A percentile compares a stretch with the other conserved stretches of the same genome.
These are phyloP conservation scores for Aureobasidium sp. DNA, from an alignment of 2,329 filamentous ascomycete species.

Conservation along the genomic window DNA sequence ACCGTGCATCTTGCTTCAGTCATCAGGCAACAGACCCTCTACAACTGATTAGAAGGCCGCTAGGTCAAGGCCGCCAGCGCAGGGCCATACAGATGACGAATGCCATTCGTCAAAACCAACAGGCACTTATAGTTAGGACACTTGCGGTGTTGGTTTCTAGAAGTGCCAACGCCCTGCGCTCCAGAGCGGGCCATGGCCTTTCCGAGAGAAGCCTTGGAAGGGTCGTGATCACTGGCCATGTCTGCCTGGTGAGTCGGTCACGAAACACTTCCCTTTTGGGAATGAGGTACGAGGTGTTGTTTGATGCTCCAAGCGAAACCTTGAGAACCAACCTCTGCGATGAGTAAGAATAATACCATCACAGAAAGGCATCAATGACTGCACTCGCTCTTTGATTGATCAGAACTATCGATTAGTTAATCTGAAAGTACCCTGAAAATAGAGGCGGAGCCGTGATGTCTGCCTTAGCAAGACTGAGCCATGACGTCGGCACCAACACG, in stretches of 20 bases:
- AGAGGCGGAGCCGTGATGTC: slow-evolving; percentile 3
- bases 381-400: neutral
- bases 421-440: neutral
- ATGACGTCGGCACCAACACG: slow-evolving; percentile 9
- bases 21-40: slow-evolving; percentile 8
- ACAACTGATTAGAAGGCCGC: neutral
- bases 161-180: slow-evolving; percentile 1
- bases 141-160: slow-evolving; percentile 9
- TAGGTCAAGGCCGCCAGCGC: slow-evolving; percentile 1
- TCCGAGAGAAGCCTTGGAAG: neutral
- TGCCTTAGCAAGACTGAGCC: slow-evolving; percentile 10
- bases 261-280: neutral
- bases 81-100: slow-evolving; percentile 5
- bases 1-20: slow-evolving; percentile 4
- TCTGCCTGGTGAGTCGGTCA: neutral
- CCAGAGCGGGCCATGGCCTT: neutral
- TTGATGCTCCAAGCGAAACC: neutral
- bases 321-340: neutral
- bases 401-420: neutral
- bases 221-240: neutral
- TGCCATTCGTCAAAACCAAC: slow-evolving; percentile 2
- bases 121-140: slow-evolving; percentile 3
- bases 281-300: neutral
- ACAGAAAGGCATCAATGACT: neutral
- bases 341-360: neutral